phyloP scores from a whole-genome alignment of 345 rosid genomes.

The Pistacia atlantica region DNA sequence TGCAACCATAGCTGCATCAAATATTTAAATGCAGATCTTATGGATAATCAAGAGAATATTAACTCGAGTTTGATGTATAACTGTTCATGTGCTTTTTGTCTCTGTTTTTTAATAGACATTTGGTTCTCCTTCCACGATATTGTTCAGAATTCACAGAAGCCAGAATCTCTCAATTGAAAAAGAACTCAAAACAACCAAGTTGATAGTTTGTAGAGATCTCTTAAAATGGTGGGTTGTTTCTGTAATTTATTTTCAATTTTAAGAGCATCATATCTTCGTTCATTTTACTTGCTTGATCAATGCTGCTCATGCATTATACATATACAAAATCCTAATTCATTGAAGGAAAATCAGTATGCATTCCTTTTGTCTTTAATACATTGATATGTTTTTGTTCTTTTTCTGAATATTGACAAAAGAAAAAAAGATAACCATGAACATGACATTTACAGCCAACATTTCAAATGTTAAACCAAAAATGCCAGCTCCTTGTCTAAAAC shows the following conservation, averaged over 20 bases:
- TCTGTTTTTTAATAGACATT: neutral
- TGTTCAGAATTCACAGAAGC: neutral
- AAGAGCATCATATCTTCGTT: neutral
- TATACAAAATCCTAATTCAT: too few species aligned
- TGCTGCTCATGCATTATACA: too few species aligned
- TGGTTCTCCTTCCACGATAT: neutral
- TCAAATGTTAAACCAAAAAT: slow-evolving; percentile 6
- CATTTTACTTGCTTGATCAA: neutral
- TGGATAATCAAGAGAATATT: neutral
- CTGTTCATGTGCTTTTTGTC: neutral
- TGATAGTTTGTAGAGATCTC: neutral
- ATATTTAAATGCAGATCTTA: neutral
- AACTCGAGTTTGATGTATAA: neutral
- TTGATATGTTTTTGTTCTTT: neutral
- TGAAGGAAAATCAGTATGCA: slow-evolving; percentile 9
- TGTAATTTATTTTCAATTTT: too few species aligned
- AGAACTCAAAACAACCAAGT: neutral
- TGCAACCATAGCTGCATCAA: neutral
- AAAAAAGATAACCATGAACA: neutral
- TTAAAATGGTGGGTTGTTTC: too few species aligned
- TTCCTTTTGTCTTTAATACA: neutral
- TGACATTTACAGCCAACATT: slow-evolving; percentile 11
- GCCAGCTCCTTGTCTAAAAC: slow-evolving; percentile 6
- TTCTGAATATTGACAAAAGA: neutral
- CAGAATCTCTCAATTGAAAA: neutral